Percentiles rank a stretch among this genome's conserved stretches.
phyloP scores from a whole-genome alignment of 148 eudicot genomes.

The Rhododendron simsii region DNA sequence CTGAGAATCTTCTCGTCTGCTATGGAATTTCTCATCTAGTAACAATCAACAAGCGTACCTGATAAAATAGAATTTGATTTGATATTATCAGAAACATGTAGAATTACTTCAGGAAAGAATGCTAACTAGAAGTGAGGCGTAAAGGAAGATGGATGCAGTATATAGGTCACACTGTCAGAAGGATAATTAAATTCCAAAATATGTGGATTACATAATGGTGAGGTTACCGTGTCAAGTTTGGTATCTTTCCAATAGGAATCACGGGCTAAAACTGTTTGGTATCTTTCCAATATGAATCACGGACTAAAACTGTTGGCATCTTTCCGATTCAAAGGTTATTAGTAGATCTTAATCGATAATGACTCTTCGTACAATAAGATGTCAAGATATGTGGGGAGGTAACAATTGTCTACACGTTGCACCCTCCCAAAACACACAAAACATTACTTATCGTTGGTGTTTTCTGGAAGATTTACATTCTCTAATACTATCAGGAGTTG shows the following conservation, averaged over 20 bases:
- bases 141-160: neutral
- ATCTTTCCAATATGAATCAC: neutral
- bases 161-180: neutral
- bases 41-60: neutral
- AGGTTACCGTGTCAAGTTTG: neutral
- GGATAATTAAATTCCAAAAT: neutral
- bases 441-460: neutral
- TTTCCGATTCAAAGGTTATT: neutral
- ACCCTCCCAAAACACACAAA: neutral
- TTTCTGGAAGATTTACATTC: neutral
- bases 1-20: constrained; percentile 70
- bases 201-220: neutral
- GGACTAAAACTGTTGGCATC: neutral
- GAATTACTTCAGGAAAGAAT: neutral
- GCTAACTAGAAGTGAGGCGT: neutral
- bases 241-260: neutral
- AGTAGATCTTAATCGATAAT: neutral
- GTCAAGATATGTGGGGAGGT: neutral
- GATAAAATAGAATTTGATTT: neutral
- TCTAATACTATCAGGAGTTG: neutral
- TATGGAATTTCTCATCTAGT: constrained; percentile 33
- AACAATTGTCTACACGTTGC: neutral
- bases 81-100: neutral
- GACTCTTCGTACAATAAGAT: neutral
- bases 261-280: neutral